Evolutionary conservation across 177 flowering plant genomes (phyloP).

Genomic region (Vitis hybrid): DNA sequence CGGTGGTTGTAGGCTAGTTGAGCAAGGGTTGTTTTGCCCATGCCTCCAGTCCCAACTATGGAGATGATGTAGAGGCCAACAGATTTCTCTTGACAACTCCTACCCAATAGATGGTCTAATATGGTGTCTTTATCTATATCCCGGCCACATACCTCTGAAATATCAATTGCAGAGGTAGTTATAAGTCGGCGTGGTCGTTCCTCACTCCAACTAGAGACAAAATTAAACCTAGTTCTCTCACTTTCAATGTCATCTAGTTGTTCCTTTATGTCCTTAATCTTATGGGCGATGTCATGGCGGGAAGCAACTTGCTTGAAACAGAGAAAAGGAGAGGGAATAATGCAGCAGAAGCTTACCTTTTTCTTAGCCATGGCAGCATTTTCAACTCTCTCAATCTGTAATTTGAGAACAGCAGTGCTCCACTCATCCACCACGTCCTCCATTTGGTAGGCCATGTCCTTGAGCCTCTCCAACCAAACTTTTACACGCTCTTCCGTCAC

Average conservation of each 20-base stretch:
- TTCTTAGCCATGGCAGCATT: not conserved
- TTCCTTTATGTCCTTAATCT: not conserved
- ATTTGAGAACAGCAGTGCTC: slow-evolving; percentile 4
- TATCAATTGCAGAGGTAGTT: slow-evolving; percentile 6
- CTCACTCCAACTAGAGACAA: not conserved
- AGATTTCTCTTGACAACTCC: not conserved
- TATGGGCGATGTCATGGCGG: not conserved
- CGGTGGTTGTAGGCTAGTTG: slow-evolving; percentile 9
- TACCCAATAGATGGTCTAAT: slow-evolving; percentile 4
- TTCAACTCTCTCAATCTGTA: not conserved
- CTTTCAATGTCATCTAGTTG: slow-evolving; percentile 1
- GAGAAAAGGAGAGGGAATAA: not conserved
- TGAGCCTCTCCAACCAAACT: slow-evolving; percentile 14
- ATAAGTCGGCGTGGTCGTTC: not conserved
- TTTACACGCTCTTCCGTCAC: not conserved
- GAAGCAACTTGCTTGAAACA: not conserved
- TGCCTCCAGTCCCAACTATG: slow-evolving; percentile 33
- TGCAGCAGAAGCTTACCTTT: slow-evolving; percentile 4
- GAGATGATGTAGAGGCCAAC: slow-evolving; percentile 11
- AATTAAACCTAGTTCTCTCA: slow-evolving; percentile 1
- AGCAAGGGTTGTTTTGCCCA: slow-evolving; percentile 16
- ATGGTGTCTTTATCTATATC: not conserved
- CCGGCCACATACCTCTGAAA: slow-evolving; percentile 8
- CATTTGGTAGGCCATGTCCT: slow-evolving; percentile 11
- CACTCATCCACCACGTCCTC: slow-evolving; percentile 19